Conservation (phyloP, 2,329 filamentous ascomycete species). For the Penicillium vulpinum region DNA sequence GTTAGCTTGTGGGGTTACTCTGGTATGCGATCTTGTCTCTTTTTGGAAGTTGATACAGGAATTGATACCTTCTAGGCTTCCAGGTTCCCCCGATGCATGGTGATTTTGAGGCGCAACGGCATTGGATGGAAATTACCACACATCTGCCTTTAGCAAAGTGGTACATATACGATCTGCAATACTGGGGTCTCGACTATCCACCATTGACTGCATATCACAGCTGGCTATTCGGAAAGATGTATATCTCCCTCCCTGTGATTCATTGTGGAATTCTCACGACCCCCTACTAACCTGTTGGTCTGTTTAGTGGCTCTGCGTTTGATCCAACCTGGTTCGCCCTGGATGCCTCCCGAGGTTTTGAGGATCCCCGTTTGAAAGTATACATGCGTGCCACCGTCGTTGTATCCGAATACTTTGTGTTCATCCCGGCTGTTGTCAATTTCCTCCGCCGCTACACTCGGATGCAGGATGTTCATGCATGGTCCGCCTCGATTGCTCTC, state of each 20-base stretch:
- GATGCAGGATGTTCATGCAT: conserved; percentile 72
- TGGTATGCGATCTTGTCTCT: conserved; percentile 54
- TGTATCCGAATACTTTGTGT: conserved; percentile 85
- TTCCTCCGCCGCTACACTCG: conserved; percentile 81
- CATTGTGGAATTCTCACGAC: background rate
- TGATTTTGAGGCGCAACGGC: conserved; percentile 95
- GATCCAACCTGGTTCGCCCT: conserved; percentile 86
- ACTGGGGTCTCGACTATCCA: conserved; percentile 98
- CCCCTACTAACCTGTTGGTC: conserved; percentile 15
- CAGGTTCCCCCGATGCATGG: conserved; percentile 86
- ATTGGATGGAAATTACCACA: conserved; percentile 97
- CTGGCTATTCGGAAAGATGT: conserved; percentile 87
- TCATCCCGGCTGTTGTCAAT: conserved; percentile 79
- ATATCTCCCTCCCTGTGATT: conserved; percentile 32
- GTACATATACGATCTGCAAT: conserved; percentile 96
- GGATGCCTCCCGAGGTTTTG: conserved; percentile 75
- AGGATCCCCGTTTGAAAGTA: conserved; percentile 78
- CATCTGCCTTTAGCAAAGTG: conserved; percentile 88
- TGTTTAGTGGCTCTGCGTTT: conserved; percentile 66
- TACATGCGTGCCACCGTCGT: conserved; percentile 95
- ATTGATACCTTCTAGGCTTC: conserved; percentile 57
- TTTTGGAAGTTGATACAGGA: background rate
- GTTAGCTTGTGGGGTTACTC: conserved; percentile 94
- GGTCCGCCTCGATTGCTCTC: conserved; percentile 81
- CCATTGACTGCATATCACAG: conserved; percentile 97